Evolutionary conservation across 352 stramenopile species (phyloP).

Genomic region (Halophytophthora batemanensis): DNA sequence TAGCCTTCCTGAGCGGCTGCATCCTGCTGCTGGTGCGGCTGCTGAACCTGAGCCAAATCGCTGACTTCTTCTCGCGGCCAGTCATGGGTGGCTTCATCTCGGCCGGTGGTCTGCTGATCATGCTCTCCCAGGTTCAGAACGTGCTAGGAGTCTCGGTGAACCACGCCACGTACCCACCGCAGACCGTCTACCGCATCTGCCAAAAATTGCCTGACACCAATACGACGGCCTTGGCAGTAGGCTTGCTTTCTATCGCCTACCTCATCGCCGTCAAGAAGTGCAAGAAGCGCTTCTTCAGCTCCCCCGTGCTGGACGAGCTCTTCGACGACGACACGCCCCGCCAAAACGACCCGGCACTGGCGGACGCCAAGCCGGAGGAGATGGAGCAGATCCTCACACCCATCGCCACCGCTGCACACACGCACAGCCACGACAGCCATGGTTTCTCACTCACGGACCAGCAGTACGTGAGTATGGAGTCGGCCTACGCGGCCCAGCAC

Average conservation of each 20-base stretch:
- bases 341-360: neutral
- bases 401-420: slow-evolving; percentile 17
- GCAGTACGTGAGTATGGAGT: slow-evolving; percentile 41
- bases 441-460: slow-evolving; percentile 32
- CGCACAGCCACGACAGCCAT: slow-evolving; percentile 20
- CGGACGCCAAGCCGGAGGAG: no score
- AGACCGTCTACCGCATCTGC: slow-evolving; percentile 59
- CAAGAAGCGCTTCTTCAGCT: slow-evolving; percentile 33
- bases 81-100: slow-evolving; percentile 91
- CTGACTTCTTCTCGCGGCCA: slow-evolving; percentile 86
- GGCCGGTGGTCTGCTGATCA: slow-evolving; percentile 88
- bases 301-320: slow-evolving; percentile 10
- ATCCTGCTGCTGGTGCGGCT: slow-evolving; percentile 79
- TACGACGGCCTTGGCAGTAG: slow-evolving; percentile 70
- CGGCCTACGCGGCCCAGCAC: neutral
- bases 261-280: slow-evolving; percentile 46
- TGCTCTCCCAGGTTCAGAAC: slow-evolving; percentile 85
- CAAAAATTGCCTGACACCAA: slow-evolving; percentile 36
- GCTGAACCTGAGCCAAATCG: slow-evolving; percentile 80
- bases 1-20: slow-evolving; percentile 72
- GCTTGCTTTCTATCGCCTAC: slow-evolving; percentile 45
- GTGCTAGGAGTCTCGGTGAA: slow-evolving; percentile 75
- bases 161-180: slow-evolving; percentile 49
- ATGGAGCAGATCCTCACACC: no score
- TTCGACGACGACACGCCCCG: slow-evolving; percentile 11